Percentiles rank a stretch among this genome's conserved stretches.
Conservation (phyloP, 495 filamentous ascomycete species). For the Hypoxylon subgilvum region DNA sequence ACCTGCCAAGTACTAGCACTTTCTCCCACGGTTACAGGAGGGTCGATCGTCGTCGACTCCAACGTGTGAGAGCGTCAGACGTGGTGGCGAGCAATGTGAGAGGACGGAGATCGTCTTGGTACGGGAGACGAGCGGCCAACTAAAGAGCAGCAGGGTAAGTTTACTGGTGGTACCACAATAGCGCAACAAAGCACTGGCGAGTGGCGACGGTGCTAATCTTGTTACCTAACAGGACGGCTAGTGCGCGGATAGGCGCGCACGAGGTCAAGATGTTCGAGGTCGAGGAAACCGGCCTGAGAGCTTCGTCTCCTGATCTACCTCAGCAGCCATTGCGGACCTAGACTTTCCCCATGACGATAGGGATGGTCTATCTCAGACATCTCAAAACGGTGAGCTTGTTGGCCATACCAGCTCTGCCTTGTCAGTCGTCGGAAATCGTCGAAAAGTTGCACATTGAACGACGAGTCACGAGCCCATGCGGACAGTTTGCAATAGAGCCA, state of each 20-base stretch:
- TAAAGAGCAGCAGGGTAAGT: constrained; percentile 1
- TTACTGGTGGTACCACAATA: constrained; percentile 20
- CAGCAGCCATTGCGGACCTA: constrained; percentile 5
- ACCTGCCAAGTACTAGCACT: constrained; percentile 20
- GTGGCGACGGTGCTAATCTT: neutral
- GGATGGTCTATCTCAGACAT: constrained; percentile 3
- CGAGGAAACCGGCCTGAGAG: constrained; percentile 2
- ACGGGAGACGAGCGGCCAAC: constrained; percentile 6
- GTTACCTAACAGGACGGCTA: neutral
- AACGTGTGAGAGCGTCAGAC: constrained; percentile 6
- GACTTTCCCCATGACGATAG: neutral
- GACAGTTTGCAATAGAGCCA: neutral
- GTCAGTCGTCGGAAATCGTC: constrained; percentile 1
- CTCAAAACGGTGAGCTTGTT: constrained; percentile 4
- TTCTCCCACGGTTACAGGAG: constrained; percentile 19
- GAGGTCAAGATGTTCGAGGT: constrained; percentile 12
- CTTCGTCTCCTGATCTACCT: constrained; percentile 11
- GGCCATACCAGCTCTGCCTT: neutral
- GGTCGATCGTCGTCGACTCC: constrained; percentile 21
- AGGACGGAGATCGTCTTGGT: constrained; percentile 1
- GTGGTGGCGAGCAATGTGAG: constrained; percentile 19
- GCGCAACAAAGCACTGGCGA: constrained; percentile 7
- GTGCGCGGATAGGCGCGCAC: constrained; percentile 14
- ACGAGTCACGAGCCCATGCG: neutral
- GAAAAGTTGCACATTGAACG: neutral